A percentile compares a stretch with the other conserved stretches of the same genome.
These are phyloP conservation scores for Candida endomychidarum DNA, from an alignment of 805 yeast genomes.

Conservation along the genomic window DNA sequence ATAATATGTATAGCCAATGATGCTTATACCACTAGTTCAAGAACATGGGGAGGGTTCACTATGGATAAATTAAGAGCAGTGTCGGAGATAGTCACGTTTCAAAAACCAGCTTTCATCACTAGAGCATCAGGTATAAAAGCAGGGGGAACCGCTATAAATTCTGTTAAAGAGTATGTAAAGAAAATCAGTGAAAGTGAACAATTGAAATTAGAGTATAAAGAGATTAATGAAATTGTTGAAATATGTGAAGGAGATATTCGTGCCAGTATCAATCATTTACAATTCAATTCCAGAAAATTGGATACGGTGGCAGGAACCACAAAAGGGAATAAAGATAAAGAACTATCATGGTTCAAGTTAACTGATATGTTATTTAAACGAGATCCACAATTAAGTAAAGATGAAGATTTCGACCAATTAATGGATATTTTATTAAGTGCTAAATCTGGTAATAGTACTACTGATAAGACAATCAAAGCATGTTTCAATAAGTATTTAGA, in stretches of 20 bases:
- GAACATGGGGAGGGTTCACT: slow-evolving; percentile 43
- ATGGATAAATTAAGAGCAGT: slow-evolving; percentile 71
- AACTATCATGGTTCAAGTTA: slow-evolving; percentile 64
- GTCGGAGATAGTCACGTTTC: slow-evolving; percentile 70
- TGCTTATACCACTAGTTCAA: slow-evolving; percentile 51
- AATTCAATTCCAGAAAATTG: slow-evolving; percentile 48
- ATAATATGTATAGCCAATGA: slow-evolving; percentile 93
- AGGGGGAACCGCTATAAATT: slow-evolving; percentile 34
- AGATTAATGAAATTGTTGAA: slow-evolving; percentile 64
- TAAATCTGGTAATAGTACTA: slow-evolving; percentile 39
- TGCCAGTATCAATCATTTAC: slow-evolving; percentile 79
- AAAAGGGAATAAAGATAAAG: slow-evolving; percentile 54
- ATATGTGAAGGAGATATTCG: slow-evolving; percentile 80
- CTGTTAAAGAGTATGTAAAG: slow-evolving; percentile 42
- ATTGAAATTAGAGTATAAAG: slow-evolving; percentile 45
- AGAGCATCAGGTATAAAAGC: slow-evolving; percentile 42
- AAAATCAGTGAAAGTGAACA: slow-evolving; percentile 56
- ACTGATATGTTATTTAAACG: slow-evolving; percentile 62
- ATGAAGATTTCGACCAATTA: slow-evolving; percentile 49
- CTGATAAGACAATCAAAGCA: slow-evolving; percentile 68
- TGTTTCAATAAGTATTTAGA: slow-evolving; percentile 68
- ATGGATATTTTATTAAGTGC: slow-evolving; percentile 45
- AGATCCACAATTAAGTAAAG: slow-evolving; percentile 44
- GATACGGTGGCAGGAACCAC: slow-evolving; percentile 1
- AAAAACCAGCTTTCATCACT: slow-evolving; percentile 52